phyloP scores from a whole-genome alignment of 2,329 filamentous ascomycete species.

The Colletotrichum navitas region DNA sequence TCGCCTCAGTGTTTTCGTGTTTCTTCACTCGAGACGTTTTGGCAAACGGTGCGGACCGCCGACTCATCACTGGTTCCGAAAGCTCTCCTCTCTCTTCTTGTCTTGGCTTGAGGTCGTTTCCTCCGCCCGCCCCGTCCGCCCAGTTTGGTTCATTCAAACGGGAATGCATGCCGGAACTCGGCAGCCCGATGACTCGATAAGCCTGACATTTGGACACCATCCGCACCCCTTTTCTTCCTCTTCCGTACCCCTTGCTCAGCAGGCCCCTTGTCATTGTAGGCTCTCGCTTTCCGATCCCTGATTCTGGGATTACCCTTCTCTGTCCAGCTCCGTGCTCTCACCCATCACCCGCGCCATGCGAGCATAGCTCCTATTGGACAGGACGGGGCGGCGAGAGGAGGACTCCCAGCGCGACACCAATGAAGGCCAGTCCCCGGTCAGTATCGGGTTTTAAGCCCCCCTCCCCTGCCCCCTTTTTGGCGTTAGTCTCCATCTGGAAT shows the following conservation, averaged over 20 bases:
- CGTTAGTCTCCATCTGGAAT: slow-evolving; percentile 27
- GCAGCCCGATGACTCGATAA: slow-evolving; percentile 28
- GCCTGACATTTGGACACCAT: slow-evolving; percentile 20
- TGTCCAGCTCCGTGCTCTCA: slow-evolving; percentile 7
- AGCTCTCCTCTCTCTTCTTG: neutral
- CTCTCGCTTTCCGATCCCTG: slow-evolving; percentile 39
- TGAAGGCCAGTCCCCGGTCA: slow-evolving; percentile 10
- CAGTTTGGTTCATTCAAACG: neutral
- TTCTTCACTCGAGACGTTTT: slow-evolving; percentile 27
- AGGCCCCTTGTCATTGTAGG: slow-evolving; percentile 44
- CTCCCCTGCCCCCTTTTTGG: slow-evolving; percentile 16
- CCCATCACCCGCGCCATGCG: slow-evolving; percentile 5
- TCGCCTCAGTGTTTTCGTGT: slow-evolving; percentile 25
- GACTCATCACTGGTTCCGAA: neutral
- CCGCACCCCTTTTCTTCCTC: slow-evolving; percentile 22
- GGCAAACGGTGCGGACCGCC: neutral
- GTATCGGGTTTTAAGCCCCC: slow-evolving; percentile 11
- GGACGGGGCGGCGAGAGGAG: slow-evolving; percentile 13
- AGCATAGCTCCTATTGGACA: slow-evolving; percentile 25
- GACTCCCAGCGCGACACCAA: slow-evolving; percentile 39
- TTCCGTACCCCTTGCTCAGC: slow-evolving; percentile 14
- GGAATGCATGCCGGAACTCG: slow-evolving; percentile 31
- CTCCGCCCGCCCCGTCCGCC: slow-evolving; percentile 3
- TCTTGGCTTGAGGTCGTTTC: slow-evolving; percentile 20
- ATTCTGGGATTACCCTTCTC: slow-evolving; percentile 29